A percentile compares a stretch with the other conserved stretches of the same genome.
Conservation (phyloP, 768 basidiomycete genomes). For the Mycena capillaripes region DNA sequence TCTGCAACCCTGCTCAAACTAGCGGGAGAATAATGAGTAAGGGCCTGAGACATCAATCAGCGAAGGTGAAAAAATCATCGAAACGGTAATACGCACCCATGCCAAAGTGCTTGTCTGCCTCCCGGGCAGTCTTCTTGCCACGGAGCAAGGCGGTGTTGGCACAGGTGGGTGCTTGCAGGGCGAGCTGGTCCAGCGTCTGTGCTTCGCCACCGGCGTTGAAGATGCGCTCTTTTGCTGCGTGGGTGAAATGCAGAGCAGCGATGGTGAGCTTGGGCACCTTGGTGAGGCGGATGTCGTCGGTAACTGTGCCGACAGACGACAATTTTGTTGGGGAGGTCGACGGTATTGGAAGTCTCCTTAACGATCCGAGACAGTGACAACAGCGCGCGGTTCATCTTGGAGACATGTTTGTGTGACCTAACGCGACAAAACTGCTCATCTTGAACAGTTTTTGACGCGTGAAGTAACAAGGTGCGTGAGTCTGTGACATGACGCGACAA, state of each 20-base stretch:
- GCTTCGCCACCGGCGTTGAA: constrained; percentile 95
- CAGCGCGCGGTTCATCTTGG: constrained; percentile 97
- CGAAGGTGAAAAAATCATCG: neutral
- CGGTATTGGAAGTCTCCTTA: constrained; percentile 79
- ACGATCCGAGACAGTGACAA: constrained; percentile 94
- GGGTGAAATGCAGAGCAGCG: constrained; percentile 96
- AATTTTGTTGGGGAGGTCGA: constrained; percentile 82
- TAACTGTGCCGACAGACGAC: constrained; percentile 94
- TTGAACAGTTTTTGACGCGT: no score
- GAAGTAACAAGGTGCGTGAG: no score
- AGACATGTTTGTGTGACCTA: no score
- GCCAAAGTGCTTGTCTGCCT: constrained; percentile 98
- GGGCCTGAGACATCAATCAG: constrained; percentile 42
- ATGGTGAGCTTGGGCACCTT: constrained; percentile 92
- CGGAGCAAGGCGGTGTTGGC: constrained; percentile 94
- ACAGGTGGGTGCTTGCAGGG: constrained; percentile 93
- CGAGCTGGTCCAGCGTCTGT: constrained; percentile 96
- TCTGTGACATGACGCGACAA: no score
- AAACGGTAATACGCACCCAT: constrained; percentile 68
- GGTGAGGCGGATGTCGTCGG: constrained; percentile 92
- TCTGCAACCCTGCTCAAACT: constrained; percentile 98
- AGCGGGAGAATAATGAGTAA: constrained; percentile 19
- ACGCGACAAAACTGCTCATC: no score
- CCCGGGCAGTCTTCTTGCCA: constrained; percentile 93
- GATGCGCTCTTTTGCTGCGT: constrained; percentile 94